phyloP scores from a whole-genome alignment of 495 filamentous ascomycete genomes.

The Rhizodiscina lignyota region DNA sequence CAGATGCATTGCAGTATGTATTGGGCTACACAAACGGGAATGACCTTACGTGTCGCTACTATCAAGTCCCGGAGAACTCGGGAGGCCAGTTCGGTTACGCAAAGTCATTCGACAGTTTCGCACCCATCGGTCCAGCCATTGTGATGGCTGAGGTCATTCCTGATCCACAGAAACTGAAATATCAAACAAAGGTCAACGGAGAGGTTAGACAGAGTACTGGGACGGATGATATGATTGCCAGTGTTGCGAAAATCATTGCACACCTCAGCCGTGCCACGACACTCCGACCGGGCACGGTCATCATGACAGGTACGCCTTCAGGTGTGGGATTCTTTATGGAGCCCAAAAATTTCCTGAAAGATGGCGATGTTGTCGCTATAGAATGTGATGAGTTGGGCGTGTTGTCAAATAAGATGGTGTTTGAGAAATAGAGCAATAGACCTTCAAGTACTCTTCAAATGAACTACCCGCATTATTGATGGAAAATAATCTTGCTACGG shows the following conservation, averaged over 20 bases:
- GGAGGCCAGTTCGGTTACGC: slow-evolving; percentile 24
- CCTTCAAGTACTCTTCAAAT: no score
- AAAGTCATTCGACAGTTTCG: slow-evolving; percentile 31
- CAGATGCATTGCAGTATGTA: slow-evolving; percentile 22
- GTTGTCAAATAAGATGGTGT: no score
- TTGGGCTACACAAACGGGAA: slow-evolving; percentile 31
- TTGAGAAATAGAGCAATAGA: no score
- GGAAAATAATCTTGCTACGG: no score
- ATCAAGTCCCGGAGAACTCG: slow-evolving; percentile 10
- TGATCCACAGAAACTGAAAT: slow-evolving; percentile 10
- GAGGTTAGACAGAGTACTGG: slow-evolving; percentile 19
- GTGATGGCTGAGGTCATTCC: slow-evolving; percentile 14
- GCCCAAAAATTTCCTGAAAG: background rate
- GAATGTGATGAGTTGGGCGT: no score
- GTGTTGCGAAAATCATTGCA: slow-evolving; percentile 24
- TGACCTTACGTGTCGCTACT: slow-evolving; percentile 27
- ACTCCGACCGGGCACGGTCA: slow-evolving; percentile 25
- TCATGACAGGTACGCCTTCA: slow-evolving; percentile 33
- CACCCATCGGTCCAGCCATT: slow-evolving; percentile 27
- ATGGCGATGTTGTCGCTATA: background rate
- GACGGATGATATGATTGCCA: slow-evolving; percentile 21
- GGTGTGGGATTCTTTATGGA: slow-evolving; percentile 6
- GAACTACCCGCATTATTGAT: no score
- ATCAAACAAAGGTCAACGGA: slow-evolving; percentile 25
- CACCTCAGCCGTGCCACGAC: slow-evolving; percentile 34